Evolutionary conservation across 148 eudicot species (phyloP).

Genomic region (Fagopyrum homotropicum): DNA sequence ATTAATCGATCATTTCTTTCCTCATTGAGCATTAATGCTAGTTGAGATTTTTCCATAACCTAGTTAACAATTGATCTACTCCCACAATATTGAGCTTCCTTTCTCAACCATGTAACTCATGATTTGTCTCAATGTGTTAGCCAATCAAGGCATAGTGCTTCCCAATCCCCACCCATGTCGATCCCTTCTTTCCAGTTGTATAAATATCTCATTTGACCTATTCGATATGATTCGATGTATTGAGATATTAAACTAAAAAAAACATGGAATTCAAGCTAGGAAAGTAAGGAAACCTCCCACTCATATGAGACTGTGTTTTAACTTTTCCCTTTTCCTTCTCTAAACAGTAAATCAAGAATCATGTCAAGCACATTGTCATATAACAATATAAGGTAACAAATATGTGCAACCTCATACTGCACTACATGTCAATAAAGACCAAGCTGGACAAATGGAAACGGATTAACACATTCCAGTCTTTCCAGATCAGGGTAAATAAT

Average conservation of each 20-base stretch:
- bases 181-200: neutral
- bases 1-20: neutral
- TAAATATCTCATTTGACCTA: neutral
- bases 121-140: neutral
- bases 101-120: neutral
- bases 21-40: neutral
- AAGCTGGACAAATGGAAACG: neutral
- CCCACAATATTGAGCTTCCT: neutral
- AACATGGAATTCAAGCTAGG: neutral
- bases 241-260: neutral
- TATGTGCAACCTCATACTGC: neutral
- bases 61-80: neutral
- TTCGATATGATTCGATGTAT: neutral
- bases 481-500: neutral
- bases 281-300: neutral
- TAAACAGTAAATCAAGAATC: neutral
- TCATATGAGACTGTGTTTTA: neutral
- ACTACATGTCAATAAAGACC: neutral
- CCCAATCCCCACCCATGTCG: neutral
- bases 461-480: neutral
- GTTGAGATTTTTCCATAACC: neutral
- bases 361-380: neutral
- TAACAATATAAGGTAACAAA: neutral
- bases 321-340: neutral
- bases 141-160: neutral